Conservation (phyloP, 441 rosid genomes). For the Populus hybrid region DNA sequence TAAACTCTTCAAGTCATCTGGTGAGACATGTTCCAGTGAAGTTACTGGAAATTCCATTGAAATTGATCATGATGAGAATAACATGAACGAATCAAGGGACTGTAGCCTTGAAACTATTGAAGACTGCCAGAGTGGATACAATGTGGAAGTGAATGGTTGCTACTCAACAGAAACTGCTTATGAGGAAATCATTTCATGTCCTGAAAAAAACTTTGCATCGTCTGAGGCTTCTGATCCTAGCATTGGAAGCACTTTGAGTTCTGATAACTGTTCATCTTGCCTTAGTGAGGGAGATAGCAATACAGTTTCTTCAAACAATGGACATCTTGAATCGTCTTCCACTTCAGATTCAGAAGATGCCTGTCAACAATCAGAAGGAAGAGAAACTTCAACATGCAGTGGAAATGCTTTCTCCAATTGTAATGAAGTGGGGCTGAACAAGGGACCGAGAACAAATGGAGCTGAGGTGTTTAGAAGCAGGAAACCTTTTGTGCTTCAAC, state of each 20-base stretch:
- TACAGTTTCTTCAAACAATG: slow-evolving; percentile 56
- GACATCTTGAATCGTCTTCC: slow-evolving; percentile 64
- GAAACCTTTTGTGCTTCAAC: slow-evolving; percentile 30
- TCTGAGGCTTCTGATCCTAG: slow-evolving; percentile 38
- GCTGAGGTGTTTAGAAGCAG: slow-evolving; percentile 32
- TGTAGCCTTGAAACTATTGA: slow-evolving; percentile 24
- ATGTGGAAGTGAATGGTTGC: slow-evolving; percentile 29
- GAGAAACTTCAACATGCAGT: slow-evolving; percentile 42
- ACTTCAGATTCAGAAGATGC: slow-evolving; percentile 86
- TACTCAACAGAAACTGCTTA: slow-evolving; percentile 30
- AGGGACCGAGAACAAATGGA: slow-evolving; percentile 29
- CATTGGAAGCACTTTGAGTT: slow-evolving; percentile 51
- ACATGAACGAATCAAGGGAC: slow-evolving; percentile 25
- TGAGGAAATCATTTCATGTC: slow-evolving; percentile 34
- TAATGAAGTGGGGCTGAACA: slow-evolving; percentile 34
- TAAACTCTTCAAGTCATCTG: slow-evolving; percentile 31
- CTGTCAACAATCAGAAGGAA: slow-evolving; percentile 60
- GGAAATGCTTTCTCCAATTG: slow-evolving; percentile 39
- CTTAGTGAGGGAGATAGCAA: slow-evolving; percentile 78
- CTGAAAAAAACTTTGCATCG: slow-evolving; percentile 17
- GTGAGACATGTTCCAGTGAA: slow-evolving; percentile 33
- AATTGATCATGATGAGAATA: slow-evolving; percentile 29
- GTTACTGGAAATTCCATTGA: slow-evolving; percentile 35
- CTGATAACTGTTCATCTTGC: slow-evolving; percentile 85
- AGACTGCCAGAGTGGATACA: slow-evolving; percentile 25